phyloP scores from a whole-genome alignment of 805 yeast genomes.

The Middelhovenomyces tepae region DNA sequence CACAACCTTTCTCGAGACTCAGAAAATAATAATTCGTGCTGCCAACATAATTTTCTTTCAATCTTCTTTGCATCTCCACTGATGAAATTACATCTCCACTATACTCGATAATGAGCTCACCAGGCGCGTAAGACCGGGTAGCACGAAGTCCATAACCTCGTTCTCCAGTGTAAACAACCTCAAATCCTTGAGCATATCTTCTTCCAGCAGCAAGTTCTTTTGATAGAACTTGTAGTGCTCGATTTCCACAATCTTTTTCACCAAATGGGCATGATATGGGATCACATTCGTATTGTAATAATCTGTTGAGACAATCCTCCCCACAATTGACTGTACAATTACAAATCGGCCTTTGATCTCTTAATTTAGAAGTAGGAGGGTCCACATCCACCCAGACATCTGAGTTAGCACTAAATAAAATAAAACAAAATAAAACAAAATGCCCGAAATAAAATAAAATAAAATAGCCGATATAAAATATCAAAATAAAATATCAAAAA shows the following conservation, averaged over 20 bases:
- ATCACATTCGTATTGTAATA: slow-evolving; percentile 30
- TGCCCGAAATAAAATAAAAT: too few species aligned
- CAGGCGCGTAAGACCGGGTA: slow-evolving; percentile 29
- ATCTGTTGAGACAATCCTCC: slow-evolving; percentile 28
- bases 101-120: slow-evolving; percentile 38
- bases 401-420: too few species aligned
- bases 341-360: too few species aligned
- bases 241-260: slow-evolving; percentile 29
- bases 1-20: slow-evolving; percentile 34
- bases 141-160: slow-evolving; percentile 37
- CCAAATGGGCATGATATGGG: slow-evolving; percentile 27
- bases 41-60: slow-evolving; percentile 28
- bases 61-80: slow-evolving; percentile 31
- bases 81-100: slow-evolving; percentile 41
- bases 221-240: slow-evolving; percentile 26
- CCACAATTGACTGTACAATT: slow-evolving; percentile 26
- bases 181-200: slow-evolving; percentile 24
- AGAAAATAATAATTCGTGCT: slow-evolving; percentile 32
- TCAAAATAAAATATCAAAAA: too few species aligned
- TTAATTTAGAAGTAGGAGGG: too few species aligned
- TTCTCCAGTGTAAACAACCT: slow-evolving; percentile 2
- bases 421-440: too few species aligned
- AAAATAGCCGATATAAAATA: too few species aligned
- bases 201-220: slow-evolving; percentile 11
- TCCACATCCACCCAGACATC: too few species aligned